Percentiles rank a stretch among this genome's conserved stretches.
These are phyloP conservation scores for Suillus ampliporus DNA, from an alignment of 768 basidiomycete species.

Conservation along the genomic window DNA sequence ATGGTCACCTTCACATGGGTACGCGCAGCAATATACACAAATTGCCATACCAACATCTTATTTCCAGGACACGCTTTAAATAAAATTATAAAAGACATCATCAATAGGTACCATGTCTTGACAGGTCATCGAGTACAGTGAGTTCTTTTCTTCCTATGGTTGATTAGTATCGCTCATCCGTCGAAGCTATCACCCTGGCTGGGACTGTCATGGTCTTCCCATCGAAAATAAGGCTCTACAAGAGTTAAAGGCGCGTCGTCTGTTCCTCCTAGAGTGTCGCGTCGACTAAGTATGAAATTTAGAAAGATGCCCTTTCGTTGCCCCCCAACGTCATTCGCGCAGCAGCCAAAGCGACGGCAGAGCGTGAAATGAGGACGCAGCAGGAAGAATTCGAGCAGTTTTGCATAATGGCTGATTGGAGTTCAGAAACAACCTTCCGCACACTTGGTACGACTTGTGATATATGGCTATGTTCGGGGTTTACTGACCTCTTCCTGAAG, in stretches of 20 bases:
- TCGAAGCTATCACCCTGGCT: constrained; percentile 90
- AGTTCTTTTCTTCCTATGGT: constrained; percentile 33
- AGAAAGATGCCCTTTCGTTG: constrained; percentile 65
- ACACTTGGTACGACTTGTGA: constrained; percentile 70
- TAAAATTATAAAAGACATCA: constrained; percentile 95
- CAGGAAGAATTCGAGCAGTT: constrained; percentile 79
- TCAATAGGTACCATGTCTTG: constrained; percentile 86
- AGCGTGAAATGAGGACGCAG: constrained; percentile 76
- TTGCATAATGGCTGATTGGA: constrained; percentile 94
- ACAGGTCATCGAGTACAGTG: constrained; percentile 83
- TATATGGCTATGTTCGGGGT: constrained; percentile 1
- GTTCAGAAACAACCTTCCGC: constrained; percentile 70
- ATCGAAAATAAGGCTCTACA: constrained; percentile 94
- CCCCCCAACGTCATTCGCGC: constrained; percentile 65
- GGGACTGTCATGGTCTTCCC: constrained; percentile 98
- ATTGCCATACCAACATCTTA: not conserved
- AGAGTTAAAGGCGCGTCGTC: constrained; percentile 62
- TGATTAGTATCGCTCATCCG: constrained; percentile 10
- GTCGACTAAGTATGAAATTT: constrained; percentile 7
- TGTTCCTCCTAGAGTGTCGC: not conserved
- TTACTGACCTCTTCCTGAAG: constrained; percentile 43
- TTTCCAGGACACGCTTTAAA: constrained; percentile 89
- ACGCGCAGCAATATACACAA: constrained; percentile 16
- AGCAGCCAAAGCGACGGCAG: constrained; percentile 75
- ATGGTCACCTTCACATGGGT: constrained; percentile 97